Evolutionary conservation across 352 stramenopile species (phyloP), one percentile per base, ranked within the genome.

Genomic region (Phytophthora fragariaefolia): DNA sequence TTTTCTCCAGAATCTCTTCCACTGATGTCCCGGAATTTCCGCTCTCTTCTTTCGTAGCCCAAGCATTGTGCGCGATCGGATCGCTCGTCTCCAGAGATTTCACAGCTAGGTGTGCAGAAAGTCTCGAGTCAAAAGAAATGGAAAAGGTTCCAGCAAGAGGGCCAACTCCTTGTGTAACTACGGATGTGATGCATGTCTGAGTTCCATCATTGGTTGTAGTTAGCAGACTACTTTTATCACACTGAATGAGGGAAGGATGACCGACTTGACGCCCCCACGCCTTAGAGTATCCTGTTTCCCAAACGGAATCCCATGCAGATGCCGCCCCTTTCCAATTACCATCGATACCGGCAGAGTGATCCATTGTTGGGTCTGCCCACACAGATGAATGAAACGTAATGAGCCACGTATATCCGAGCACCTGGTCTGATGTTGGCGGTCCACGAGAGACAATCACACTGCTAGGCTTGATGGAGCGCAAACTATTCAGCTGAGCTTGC

Each of bases 231-330:
- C 84, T 79, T n/a, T 82, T 74, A 54, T 91, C 75, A 48, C 87
- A 95, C 18, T 68, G 58, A 1, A 94, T 56, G 17, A 63, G 49
- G 13, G 85, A 73, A 40, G 98, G 82, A 30, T 96, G 86, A 0
- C 97, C 97, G 3, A 98, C 94, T 60, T 99, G 98, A 17, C 96
- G 96, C 1, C 97, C 97, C 97, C 97, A 99, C 4, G 92, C 93
- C 68, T 98, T 98, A 2, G 95, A 98, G 75, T 98, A 98, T 0
- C 90, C 89, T 0, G 91, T 93, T 24, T 89, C 85, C 97, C 97
- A 99, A 20, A 92, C 92, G 57, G 98, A 95, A 34, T 86, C 83
- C 80, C 87, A 97, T 26, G 73, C 85, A 17, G 43, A 42, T 2
- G 80, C 66, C 8, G 80, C 43, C 17, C 96, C 95, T 58, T 96